Evolutionary conservation across 2,329 filamentous ascomycete genomes (phyloP).

Genomic region (Ophiocordyceps camponoti-floridani): DNA sequence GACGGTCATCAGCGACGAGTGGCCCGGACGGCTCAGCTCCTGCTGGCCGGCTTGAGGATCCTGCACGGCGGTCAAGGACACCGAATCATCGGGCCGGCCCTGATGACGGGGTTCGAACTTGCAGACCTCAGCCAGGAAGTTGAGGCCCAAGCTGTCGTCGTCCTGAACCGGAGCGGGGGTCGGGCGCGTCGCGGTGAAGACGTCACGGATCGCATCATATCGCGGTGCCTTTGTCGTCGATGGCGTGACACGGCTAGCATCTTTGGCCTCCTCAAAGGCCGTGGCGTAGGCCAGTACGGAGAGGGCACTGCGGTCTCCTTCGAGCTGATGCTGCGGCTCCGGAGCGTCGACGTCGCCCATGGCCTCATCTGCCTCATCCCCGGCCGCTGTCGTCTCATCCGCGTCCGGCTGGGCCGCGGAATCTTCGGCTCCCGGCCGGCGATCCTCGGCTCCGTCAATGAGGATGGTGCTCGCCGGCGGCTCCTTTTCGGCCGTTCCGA

Average conservation of each 20-base stretch:
- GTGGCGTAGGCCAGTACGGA: constrained; percentile 14
- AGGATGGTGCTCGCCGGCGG: constrained; percentile 10
- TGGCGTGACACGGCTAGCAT: constrained; percentile 8
- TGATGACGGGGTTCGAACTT: constrained; percentile 11
- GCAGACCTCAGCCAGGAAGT: constrained; percentile 17
- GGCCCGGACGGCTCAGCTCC: neutral
- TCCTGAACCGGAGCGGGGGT: constrained; percentile 9
- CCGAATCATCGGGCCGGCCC: constrained; percentile 1
- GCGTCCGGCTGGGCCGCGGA: neutral
- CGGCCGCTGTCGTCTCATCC: constrained; percentile 3
- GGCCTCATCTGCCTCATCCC: constrained; percentile 8
- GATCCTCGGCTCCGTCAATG: constrained; percentile 11
- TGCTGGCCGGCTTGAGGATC: constrained; percentile 2
- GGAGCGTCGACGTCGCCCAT: constrained; percentile 1
- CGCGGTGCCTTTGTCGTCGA: constrained; percentile 13
- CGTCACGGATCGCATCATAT: constrained; percentile 21
- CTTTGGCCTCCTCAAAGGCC: constrained; percentile 13
- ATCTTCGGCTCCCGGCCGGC: neutral
- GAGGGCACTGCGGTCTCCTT: constrained; percentile 10
- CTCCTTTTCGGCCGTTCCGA: constrained; percentile 17
- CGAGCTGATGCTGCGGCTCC: neutral
- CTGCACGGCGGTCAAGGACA: constrained; percentile 6
- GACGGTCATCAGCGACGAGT: neutral
- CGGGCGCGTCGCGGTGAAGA: constrained; percentile 20
- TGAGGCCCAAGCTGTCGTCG: constrained; percentile 10